Evolutionary conservation across 305 asterid species (phyloP), one percentile per base, ranked within the genome.

Genomic region (Ilex paraguariensis): DNA sequence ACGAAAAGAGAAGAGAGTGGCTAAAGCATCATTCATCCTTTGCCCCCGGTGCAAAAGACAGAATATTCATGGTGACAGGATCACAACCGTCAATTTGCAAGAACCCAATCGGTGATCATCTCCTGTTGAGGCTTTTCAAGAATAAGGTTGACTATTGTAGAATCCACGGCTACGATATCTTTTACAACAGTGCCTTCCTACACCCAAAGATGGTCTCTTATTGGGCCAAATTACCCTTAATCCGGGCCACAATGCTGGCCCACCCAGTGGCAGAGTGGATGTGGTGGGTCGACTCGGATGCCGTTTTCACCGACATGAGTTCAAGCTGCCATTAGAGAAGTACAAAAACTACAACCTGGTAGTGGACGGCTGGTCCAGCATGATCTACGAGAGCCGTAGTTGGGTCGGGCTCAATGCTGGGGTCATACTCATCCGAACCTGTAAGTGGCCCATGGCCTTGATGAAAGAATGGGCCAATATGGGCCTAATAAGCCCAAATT

Each of bases 271-370:
- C 82, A 60, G 98, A 92, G 77, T 92, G 97, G 98, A 89, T 92
- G 83, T 92, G 98, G 97, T 92, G 98, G 98, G 93, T 92, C 1
- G 98, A 92, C 53, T 87, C 97, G 54, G 98, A 92, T 70, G 97
- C 98, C 6, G 97, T 93, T 3, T 68, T 92, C 68, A 92, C 98
- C 14, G 97, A 92, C 64, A 92, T 92, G 98, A 87, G 70, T 92
- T 92, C 66, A 63, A 52, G 64, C 74, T 76, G 1, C 98, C 98
- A 5, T 60, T 92, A 69, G 79, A 70, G 16, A 73, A 87, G 13
- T 92, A 89, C 86, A 76, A 68, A 57, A 65, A 31, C 31, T 78
- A 81, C 59, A 93, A 93, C 60, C 17, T 93, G 14, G 98, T 93
- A 10, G 65, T 90, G 53, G 97, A 93, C 74, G 98, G 98, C 2